A percentile compares a stretch with the other conserved stretches of the same genome.
These are phyloP conservation scores for Plasmodium ovale DNA, from an alignment of 169 alveolate genomes.

Conservation along the genomic window DNA sequence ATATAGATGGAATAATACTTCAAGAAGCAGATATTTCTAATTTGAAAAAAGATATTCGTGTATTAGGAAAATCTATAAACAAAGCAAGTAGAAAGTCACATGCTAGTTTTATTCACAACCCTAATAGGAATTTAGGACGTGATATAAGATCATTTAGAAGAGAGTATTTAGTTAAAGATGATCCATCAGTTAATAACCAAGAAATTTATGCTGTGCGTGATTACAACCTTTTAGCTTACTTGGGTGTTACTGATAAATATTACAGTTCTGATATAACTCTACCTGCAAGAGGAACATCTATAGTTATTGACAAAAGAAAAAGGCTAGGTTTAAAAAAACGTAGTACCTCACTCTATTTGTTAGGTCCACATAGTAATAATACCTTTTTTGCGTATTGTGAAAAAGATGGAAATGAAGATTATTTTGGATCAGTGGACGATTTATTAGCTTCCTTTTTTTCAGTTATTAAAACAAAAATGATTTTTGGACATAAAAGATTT, in stretches of 20 bases:
- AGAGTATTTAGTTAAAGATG: not conserved
- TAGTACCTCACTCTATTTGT: conserved; percentile 27
- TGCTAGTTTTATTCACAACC: conserved; percentile 8
- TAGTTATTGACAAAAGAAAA: conserved; percentile 1
- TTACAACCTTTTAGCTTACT: conserved; percentile 16
- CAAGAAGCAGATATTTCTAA: not conserved
- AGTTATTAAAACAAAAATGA: conserved; percentile 51
- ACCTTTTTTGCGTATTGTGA: not conserved
- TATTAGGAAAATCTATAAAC: not conserved
- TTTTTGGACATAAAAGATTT: conserved; percentile 24
- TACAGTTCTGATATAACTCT: conserved; percentile 48
- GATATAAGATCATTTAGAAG: not conserved
- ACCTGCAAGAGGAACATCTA: conserved; percentile 7
- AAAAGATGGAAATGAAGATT: conserved; percentile 11
- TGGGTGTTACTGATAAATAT: conserved; percentile 21
- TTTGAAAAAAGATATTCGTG: not conserved
- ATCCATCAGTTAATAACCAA: not conserved
- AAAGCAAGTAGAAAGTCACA: not conserved
- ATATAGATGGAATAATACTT: not conserved
- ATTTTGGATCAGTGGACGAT: conserved; percentile 41
- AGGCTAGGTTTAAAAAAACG: conserved; percentile 46
- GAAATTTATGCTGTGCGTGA: conserved; percentile 24
- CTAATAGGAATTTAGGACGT: not conserved
- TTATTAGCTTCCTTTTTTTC: conserved; percentile 43
- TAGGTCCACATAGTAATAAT: not conserved